Conservation (phyloP, 2,329 filamentous ascomycete species). For the Phialocephala subalpina region DNA sequence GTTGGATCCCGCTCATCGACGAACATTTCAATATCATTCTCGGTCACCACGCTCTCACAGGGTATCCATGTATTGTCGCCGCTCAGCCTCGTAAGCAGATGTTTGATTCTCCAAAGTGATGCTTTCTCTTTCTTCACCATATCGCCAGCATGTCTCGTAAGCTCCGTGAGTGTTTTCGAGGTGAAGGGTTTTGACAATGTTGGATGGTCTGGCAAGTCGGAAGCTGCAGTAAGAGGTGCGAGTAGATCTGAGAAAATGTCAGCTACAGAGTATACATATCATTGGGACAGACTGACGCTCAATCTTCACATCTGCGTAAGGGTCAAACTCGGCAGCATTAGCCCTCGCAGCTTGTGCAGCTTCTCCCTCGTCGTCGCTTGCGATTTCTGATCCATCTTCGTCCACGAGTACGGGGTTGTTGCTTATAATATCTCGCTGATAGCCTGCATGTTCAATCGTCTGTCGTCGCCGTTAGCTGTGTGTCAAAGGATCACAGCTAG, state of each 20-base stretch:
- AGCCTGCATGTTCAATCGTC: constrained; percentile 78
- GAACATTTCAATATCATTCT: constrained; percentile 63
- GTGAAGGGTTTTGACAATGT: constrained; percentile 78
- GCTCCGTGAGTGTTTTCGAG: constrained; percentile 74
- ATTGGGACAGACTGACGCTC: constrained; percentile 65
- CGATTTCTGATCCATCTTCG: constrained; percentile 80
- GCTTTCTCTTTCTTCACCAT: constrained; percentile 79
- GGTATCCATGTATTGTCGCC: constrained; percentile 78
- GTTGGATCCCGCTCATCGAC: constrained; percentile 39
- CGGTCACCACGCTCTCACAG: constrained; percentile 63
- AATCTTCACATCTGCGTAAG: constrained; percentile 75
- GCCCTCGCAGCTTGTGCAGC: constrained; percentile 66
- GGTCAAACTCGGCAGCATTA: constrained; percentile 73
- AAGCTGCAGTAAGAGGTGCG: constrained; percentile 76
- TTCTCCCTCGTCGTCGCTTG: constrained; percentile 75
- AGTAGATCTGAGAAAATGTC: constrained; percentile 67
- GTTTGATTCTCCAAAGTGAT: constrained; percentile 77
- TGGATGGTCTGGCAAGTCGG: constrained; percentile 77
- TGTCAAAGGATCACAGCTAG: constrained; percentile 16
- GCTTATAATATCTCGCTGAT: constrained; percentile 75
- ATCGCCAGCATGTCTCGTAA: constrained; percentile 72
- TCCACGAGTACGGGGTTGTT: constrained; percentile 77
- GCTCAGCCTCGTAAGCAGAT: constrained; percentile 74
- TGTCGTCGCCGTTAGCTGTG: constrained; percentile 46
- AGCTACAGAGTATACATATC: background rate